Base-by-base conservation (phyloP, 768 basidiomycete species). In the Leucocoprinus birnbaumii region DNA sequence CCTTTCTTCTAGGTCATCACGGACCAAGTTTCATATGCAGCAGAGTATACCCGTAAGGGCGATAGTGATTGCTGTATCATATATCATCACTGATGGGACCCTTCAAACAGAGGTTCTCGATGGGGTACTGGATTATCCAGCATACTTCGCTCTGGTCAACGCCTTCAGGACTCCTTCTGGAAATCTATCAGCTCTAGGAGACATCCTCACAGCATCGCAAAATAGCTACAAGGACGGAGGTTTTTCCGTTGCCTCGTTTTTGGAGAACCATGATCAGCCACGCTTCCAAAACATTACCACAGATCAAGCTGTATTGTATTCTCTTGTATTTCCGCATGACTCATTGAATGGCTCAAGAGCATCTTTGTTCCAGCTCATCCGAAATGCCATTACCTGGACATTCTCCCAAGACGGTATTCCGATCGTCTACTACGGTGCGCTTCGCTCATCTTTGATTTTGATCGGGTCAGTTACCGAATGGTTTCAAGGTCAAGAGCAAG, bases 371-470 rank as follows among this genome's bases (percentile, higher is more conserved):
- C 35, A 69, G 67, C 62, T 72, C 40, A 46, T 62, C 35, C 77
- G 72, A 62, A 87, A 87, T 63, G 83, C 83, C 21, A 79, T 87
- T 75, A 68, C 77, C 22, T 85, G 83, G 70, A 76, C 73, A 48
- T 87, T 86, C 65, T 77, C 84, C 71, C 75, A 79, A 42, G 87
- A 88, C 56, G 84, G 86, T 18, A 83, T 87, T 59, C 86, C 86
- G 2, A 83, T 87, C 55, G 66, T 86, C 37, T 88, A 89, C 64
- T 48, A 47, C 11, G 45, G 37, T 40, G 26, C 11, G 34, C 34
- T 10, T 44, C n/a, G 11, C 21, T 24, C 16, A 18, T 24, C 51
- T 43, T 35, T 26, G 31, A 49, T 44, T 44, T 10, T 40, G 31
- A 48, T 49, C 19, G 25, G 40, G 0, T 37, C 35, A 21, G 1